Base-by-base conservation (phyloP, 2,329 filamentous ascomycete genomes). In the Incumbomyces delicatus region DNA sequence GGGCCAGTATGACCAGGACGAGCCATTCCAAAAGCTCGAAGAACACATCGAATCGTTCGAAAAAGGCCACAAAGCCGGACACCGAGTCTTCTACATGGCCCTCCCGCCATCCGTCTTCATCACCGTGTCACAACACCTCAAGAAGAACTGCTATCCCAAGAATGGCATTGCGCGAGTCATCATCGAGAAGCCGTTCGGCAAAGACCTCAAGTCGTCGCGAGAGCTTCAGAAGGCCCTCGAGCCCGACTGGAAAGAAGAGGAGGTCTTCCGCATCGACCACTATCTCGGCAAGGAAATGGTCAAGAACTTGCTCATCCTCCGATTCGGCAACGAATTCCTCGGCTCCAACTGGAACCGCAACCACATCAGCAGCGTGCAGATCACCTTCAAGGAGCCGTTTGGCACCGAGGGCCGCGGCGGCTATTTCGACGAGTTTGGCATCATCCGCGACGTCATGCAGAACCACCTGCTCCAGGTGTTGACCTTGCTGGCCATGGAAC, bases 251-350 rank as follows among this genome's bases (percentile, higher is more conserved):
- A 92, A 86, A 63, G 94, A 98, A 70, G 90, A 96, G 45, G 92
- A 98, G 72, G 83, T 98, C 57, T 98, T 94, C 81, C 88, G 92
- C 63, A 98, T 98, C 62, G 92, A 98, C 67, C 92, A 98, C 73
- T 98, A 98, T 69, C 80, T 98, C 40, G 94, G 94, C 61, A 98
- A 98, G 77, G 92, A 98, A 72, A 98, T 98, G 92, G 92, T 98
- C 61, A 98, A 98, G 81, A 98, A 98, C 72, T 94, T 98, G 58
- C 77, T 98, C 57, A 95, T 98, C 59, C 79, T 98, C 57, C 81
- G 94, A 64, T 98, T 98, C 65, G 94, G 92, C 60, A 98, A 98
- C 74, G 89, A 94, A 58, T 98, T 98, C 77, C 86, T 98, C 60
- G 89, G 89, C 56, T 90, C 92, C 36, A 98, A 90, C 50, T 98